Percentiles rank a stretch among this genome's conserved stretches.
phyloP scores from a whole-genome alignment of 805 yeast species.

The Hagleromyces aurorensis region DNA sequence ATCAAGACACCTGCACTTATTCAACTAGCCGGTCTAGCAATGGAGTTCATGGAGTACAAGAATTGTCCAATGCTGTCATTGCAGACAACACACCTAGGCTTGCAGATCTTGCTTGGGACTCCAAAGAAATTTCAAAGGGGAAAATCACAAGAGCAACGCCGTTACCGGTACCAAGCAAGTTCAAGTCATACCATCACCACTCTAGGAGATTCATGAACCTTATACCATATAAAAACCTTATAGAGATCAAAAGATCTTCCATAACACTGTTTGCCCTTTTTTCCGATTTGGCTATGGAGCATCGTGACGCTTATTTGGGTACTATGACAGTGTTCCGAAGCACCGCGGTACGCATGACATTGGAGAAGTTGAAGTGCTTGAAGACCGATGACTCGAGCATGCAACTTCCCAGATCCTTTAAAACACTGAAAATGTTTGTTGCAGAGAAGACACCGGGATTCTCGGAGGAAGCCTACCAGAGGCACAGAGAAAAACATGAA shows the following conservation, averaged over 20 bases:
- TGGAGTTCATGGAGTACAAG: too few relatives aligned
- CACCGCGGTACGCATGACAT: conserved; percentile 19
- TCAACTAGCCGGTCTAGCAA: too few relatives aligned
- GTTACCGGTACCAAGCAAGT: too few relatives aligned
- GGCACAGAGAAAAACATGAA: conserved; percentile 19
- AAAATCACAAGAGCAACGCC: conserved; percentile 1
- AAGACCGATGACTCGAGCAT: conserved; percentile 4
- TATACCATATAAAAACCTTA: conserved; percentile 19
- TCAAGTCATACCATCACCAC: too few relatives aligned
- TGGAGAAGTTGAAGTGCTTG: conserved; percentile 9
- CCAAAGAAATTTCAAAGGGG: conserved; percentile 3
- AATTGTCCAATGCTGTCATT: too few relatives aligned
- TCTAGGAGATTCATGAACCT: conserved; percentile 13
- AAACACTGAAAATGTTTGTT: conserved; percentile 19
- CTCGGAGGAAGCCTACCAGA: conserved; percentile 10
- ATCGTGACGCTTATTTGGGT: conserved; percentile 24
- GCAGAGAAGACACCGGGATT: conserved; percentile 13
- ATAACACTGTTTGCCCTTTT: conserved; percentile 17
- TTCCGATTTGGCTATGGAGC: conserved; percentile 20
- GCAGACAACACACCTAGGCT: background rate
- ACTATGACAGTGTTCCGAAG: conserved; percentile 16
- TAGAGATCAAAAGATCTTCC: conserved; percentile 26
- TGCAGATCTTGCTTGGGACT: background rate
- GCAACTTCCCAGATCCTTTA: conserved; percentile 18
- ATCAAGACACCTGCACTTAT: conserved; percentile 18